Percentiles rank a stretch among this genome's conserved stretches.
Conservation (phyloP, 2,329 filamentous ascomycete genomes). For the Xylaria sp. region DNA sequence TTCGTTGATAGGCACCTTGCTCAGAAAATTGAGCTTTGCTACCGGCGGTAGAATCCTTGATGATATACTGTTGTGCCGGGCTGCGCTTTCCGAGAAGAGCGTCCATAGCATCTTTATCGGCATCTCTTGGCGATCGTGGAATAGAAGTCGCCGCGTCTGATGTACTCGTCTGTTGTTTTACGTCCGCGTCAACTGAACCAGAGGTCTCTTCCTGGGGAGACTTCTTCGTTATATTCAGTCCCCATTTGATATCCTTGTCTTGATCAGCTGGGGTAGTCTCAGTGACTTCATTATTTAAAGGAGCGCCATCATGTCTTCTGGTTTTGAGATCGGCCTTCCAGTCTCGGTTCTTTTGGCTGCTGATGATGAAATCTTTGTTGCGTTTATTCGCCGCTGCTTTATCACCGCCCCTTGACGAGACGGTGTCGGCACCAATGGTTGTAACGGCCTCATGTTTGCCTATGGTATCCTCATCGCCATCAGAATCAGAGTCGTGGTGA, state of each 20-base stretch:
- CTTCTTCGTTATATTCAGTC: constrained; percentile 33
- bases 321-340: constrained; percentile 32
- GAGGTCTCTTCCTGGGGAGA: constrained; percentile 10
- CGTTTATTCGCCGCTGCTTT: constrained; percentile 13
- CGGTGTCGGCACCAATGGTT: constrained; percentile 29
- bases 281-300: constrained; percentile 4
- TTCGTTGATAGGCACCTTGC: constrained; percentile 62
- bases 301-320: constrained; percentile 16
- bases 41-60: constrained; percentile 34
- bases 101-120: constrained; percentile 56
- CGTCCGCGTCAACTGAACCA: constrained; percentile 14
- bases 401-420: constrained; percentile 18
- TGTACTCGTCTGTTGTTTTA: background rate
- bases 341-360: constrained; percentile 31
- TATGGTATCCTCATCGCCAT: constrained; percentile 32
- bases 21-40: constrained; percentile 43
- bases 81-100: constrained; percentile 55
- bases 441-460: constrained; percentile 32
- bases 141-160: constrained; percentile 18
- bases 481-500: constrained; percentile 40
- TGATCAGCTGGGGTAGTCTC: constrained; percentile 30
- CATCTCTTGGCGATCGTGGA: constrained; percentile 13
- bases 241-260: constrained; percentile 37
- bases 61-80: constrained; percentile 46
- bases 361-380: constrained; percentile 25